phyloP scores from a whole-genome alignment of 2,329 filamentous ascomycete species.

The Zymoseptoria crescenta region DNA sequence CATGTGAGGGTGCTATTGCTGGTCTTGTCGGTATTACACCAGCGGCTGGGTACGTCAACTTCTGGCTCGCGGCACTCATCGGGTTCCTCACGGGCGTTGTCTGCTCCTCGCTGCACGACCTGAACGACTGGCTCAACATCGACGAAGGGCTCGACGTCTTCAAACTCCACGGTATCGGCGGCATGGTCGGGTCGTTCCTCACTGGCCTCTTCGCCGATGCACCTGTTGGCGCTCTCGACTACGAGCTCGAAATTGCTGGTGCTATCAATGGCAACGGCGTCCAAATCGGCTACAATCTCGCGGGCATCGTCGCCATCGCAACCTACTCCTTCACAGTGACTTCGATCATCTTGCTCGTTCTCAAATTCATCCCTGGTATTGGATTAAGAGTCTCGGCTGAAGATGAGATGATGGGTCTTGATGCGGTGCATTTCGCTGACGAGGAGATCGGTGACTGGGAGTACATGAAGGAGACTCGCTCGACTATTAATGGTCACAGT shows the following conservation, averaged over 20 bases:
- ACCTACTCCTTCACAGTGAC: conserved; percentile 47
- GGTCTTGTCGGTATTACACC: conserved; percentile 55
- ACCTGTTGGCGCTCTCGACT: conserved; percentile 43
- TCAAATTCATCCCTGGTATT: conserved; percentile 50
- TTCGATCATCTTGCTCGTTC: conserved; percentile 43
- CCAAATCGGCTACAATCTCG: conserved; percentile 49
- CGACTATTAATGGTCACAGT: not conserved
- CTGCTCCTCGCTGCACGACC: conserved; percentile 42
- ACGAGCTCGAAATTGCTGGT: conserved; percentile 41
- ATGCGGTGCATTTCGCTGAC: conserved; percentile 49
- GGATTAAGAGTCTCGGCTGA: conserved; percentile 48
- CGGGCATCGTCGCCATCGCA: conserved; percentile 48
- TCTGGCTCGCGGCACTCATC: conserved; percentile 42
- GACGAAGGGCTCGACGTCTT: conserved; percentile 55
- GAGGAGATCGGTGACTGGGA: conserved; percentile 43
- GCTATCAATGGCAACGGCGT: conserved; percentile 48
- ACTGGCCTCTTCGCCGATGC: conserved; percentile 51
- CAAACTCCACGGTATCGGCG: conserved; percentile 51
- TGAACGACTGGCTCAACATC: conserved; percentile 48
- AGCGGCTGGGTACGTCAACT: conserved; percentile 38
- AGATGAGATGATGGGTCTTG: conserved; percentile 48
- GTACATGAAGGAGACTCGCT: conserved; percentile 3
- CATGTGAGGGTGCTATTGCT: conserved; percentile 51
- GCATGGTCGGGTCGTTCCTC: conserved; percentile 50
- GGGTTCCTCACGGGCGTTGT: conserved; percentile 48